Base-by-base conservation (phyloP, 164 flowering plant genomes). In the Dillenia turbinata region DNA sequence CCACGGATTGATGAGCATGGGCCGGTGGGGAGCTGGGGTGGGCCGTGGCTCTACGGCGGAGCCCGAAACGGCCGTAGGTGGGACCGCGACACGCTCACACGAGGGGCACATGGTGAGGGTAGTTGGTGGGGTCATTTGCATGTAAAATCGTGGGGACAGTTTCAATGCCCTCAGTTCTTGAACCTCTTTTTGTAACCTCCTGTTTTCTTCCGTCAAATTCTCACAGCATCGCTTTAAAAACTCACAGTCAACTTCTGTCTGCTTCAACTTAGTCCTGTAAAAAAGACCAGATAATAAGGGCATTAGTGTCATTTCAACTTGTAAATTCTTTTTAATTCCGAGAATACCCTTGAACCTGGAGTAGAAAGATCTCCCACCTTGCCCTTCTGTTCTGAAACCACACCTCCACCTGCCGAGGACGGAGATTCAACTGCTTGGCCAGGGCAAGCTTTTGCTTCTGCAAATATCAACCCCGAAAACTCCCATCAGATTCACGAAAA, bases 371-470 rank as follows among this genome's bases (percentile, higher is more conserved):
- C 4, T 56, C 75, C 77, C 47, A 85, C 92, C 92, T 89, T 77
- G 96, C 96, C 67, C 96, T 78, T 47, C 96, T 75, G 75, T 89
- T 89, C 71, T 89, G 96, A 64, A 87, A 89, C 96, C 96, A 89
- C 0, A 89, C 96, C 66, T 89, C 96, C 17, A 89, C 92, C 61
- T 89, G 96, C 59, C 96, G 72, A 0, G 92, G 87, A 9, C 90
- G 71, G 17, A 89, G 79, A 9, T 83, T 83, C 46, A 89, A 62
- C 64, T 81, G 85, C 73, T 83, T 89, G 1, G 96, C 92, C 80
- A 89, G 72, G 10, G 92, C 89, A 66, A 64, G 50, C 75, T 89
- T 92, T 71, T 92, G 96, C 70, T 88, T 92, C 98, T 92, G 86
- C 61, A 62, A 15, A 12, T 12, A 46, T n/a, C 61, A 59, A 17